These are phyloP conservation scores for Geranium rotundifolium DNA, from an alignment of 345 rosid species.

Conservation along the genomic window DNA sequence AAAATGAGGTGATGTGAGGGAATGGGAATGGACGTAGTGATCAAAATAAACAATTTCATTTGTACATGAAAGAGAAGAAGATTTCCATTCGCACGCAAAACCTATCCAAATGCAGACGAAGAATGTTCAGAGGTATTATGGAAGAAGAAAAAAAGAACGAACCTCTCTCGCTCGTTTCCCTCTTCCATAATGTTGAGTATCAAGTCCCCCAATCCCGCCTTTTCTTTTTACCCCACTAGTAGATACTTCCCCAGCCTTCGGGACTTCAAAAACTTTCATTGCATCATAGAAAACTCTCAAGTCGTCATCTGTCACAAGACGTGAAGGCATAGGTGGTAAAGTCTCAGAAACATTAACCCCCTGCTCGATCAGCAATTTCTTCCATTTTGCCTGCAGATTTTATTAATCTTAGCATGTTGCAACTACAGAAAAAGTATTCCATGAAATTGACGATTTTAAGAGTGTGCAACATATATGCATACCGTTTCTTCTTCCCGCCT, in stretches of 20 bases:
- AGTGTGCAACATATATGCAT: constrained; percentile 5
- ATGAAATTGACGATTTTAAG: neutral
- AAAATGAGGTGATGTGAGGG: too few species aligned
- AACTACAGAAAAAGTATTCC: neutral
- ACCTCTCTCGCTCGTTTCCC: constrained; percentile 98
- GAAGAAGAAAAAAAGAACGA: constrained; percentile 13
- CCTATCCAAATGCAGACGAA: too few species aligned
- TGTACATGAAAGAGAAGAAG: too few species aligned
- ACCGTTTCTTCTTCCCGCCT: constrained; percentile 73
- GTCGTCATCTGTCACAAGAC: constrained; percentile 82
- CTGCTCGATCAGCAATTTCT: constrained; percentile 34
- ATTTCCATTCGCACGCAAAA: too few species aligned
- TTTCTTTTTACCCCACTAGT: constrained; percentile 49
- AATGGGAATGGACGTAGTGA: too few species aligned
- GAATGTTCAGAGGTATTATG: too few species aligned
- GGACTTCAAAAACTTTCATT: constrained; percentile 59
- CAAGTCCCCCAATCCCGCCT: constrained; percentile 49
- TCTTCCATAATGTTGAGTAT: constrained; percentile 75
- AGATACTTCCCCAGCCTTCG: constrained; percentile 37
- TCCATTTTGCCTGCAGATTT: constrained; percentile 58
- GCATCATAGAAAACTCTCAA: constrained; percentile 53
- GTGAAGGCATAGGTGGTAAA: constrained; percentile 51
- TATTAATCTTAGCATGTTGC: neutral
- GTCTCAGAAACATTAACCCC: constrained; percentile 32
- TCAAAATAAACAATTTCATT: too few species aligned